Conservation (phyloP, 2,329 filamentous ascomycete species). For the Fusarium humuli region DNA sequence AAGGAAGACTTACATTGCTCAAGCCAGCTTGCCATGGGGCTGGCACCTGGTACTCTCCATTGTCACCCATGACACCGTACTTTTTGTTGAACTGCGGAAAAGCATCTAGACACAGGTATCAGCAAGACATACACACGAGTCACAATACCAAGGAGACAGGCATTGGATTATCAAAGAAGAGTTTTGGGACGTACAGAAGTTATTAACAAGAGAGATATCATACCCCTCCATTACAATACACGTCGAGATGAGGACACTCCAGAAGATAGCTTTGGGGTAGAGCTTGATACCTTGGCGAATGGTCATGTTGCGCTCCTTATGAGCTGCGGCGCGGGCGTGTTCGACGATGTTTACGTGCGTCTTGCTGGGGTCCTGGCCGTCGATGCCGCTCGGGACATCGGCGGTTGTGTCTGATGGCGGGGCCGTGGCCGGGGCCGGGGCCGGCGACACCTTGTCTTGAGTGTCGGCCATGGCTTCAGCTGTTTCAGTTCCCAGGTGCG, state of each 20-base stretch:
- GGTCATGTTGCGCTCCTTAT: conserved; percentile 43
- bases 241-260: conserved; percentile 42
- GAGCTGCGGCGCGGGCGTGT: conserved; percentile 39
- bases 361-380: conserved; percentile 25
- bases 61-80: conserved; percentile 62
- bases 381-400: conserved; percentile 28
- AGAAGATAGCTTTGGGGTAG: conserved; percentile 40
- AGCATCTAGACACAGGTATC: conserved; percentile 54
- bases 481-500: conserved; percentile 12
- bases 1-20: conserved; percentile 59
- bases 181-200: conserved; percentile 35
- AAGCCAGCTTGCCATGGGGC: conserved; percentile 72
- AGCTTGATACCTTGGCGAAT: conserved; percentile 40
- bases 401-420: conserved; percentile 32
- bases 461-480: conserved; percentile 29
- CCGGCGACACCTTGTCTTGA: conserved; percentile 35
- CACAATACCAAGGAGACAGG: background rate
- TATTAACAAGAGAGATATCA: conserved; percentile 41
- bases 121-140: conserved; percentile 9
- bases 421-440: conserved; percentile 23
- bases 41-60: conserved; percentile 66
- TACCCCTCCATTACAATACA: conserved; percentile 44
- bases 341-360: conserved; percentile 36
- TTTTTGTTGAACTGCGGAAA: conserved; percentile 69
- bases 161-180: background rate